Conservation (phyloP, 2,329 filamentous ascomycete species). For the Incumbomyces delicatus region DNA sequence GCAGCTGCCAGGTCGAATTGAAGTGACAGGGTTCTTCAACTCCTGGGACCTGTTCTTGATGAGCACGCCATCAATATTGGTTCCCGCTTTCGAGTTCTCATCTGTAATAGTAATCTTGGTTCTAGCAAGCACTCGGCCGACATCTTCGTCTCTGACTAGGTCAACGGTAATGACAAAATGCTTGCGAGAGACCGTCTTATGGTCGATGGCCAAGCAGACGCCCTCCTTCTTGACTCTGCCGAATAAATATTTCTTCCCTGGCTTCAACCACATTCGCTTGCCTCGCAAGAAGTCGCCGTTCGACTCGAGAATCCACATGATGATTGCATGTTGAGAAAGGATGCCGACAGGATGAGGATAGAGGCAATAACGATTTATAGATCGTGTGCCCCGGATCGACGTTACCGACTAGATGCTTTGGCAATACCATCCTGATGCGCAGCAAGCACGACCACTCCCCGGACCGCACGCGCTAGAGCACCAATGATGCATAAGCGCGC, state of each 20-base stretch:
- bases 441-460: no score
- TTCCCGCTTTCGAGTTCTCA: slow-evolving; percentile 74
- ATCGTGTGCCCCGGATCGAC: no score
- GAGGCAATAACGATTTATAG: not conserved
- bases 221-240: slow-evolving; percentile 62
- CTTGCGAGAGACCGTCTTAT: slow-evolving; percentile 78
- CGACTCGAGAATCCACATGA: slow-evolving; percentile 56
- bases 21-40: slow-evolving; percentile 50
- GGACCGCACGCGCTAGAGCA: no score
- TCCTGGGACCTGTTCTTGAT: slow-evolving; percentile 49
- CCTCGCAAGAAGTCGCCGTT: slow-evolving; percentile 40
- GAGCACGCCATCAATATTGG: slow-evolving; percentile 61
- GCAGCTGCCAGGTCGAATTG: slow-evolving; percentile 63
- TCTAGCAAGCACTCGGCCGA: slow-evolving; percentile 53
- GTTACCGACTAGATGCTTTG: no score
- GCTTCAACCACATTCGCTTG: slow-evolving; percentile 72
- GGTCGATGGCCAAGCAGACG: slow-evolving; percentile 60
- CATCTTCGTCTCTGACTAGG: slow-evolving; percentile 54
- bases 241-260: slow-evolving; percentile 76
- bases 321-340: slow-evolving; percentile 13
- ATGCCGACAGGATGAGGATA: not conserved
- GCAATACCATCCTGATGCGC: no score
- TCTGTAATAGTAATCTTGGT: slow-evolving; percentile 68
- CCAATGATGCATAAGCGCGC: no score
- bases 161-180: slow-evolving; percentile 72